Evolutionary conservation across 257 asterid genomes (phyloP).

Genomic region (Plantago elongata): DNA sequence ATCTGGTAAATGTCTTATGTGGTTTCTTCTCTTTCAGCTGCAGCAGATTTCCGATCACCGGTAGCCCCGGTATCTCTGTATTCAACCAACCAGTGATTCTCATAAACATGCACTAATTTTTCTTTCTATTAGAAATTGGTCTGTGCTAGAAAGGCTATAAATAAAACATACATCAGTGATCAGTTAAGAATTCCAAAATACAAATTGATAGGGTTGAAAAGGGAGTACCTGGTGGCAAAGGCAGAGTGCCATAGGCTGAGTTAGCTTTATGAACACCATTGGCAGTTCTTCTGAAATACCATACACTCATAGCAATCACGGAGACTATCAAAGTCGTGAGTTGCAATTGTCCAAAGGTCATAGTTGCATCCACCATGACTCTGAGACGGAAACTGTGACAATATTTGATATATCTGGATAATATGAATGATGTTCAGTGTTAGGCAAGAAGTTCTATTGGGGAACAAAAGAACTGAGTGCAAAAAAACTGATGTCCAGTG

Average conservation of each 20-base stretch:
- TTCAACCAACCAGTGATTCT: slow-evolving; percentile 9
- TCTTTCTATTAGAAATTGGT: neutral
- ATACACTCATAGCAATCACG: slow-evolving; percentile 38
- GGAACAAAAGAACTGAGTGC: too few species aligned
- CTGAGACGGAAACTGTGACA: too few species aligned
- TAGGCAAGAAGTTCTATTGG: too few species aligned
- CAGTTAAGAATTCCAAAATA: neutral
- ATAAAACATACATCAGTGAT: too few species aligned
- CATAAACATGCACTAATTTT: neutral
- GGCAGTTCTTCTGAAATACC: slow-evolving; percentile 27
- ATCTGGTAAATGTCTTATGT: slow-evolving; percentile 50
- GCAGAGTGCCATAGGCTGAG: slow-evolving; percentile 34
- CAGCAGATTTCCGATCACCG: slow-evolving; percentile 58
- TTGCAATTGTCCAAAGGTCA: slow-evolving; percentile 30
- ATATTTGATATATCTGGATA: too few species aligned
- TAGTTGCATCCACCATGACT: slow-evolving; percentile 32
- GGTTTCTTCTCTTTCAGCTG: slow-evolving; percentile 74
- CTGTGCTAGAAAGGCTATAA: too few species aligned
- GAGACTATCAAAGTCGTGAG: slow-evolving; percentile 27
- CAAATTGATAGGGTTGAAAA: neutral
- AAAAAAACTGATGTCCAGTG: too few species aligned
- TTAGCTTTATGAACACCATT: slow-evolving; percentile 24
- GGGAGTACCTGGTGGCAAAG: slow-evolving; percentile 45
- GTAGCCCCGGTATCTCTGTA: slow-evolving; percentile 64
- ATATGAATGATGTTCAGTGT: too few species aligned